Base-by-base conservation (phyloP, 208 protist species). In the Wallacemonas rigidus region DNA sequence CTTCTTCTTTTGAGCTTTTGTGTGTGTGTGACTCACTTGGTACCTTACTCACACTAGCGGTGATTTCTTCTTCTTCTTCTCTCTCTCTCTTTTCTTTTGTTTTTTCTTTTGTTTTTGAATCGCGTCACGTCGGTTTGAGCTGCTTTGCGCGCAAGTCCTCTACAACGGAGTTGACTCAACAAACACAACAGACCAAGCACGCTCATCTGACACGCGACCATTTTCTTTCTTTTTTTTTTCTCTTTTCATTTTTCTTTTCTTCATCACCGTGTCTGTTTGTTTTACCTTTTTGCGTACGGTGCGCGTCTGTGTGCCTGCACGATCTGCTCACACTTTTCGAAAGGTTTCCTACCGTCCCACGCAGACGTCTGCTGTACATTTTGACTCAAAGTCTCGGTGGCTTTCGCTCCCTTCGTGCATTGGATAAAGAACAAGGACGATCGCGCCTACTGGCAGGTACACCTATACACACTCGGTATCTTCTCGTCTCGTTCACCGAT, bases 271-370 rank as follows among this genome's bases (percentile, higher is more conserved):
- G 2, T 77, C 17, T 62, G 43, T 60, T 61, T 64, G 47, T 55
- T 69, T 69, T 78, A 7, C 62, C 63, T 74, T 8, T 73, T 74
- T 73, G 43, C 26, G 26, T 26, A 26, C 26, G 26, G 26, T 26
- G 26, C 26, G 26, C 26, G 26, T 78, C 26, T 67, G 61, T 50
- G 47, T 15, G 47, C 51, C 1, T 50, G 40, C 11, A 5, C 14
- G n/a, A 15, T 64, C 44, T 64, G 17, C 41, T 64, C 44, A 5
- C 39, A 15, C 14, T 64, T 40, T 64, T 44, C 26, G 26, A 26
- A 26, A 26, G 26, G 26, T 26, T 26, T 26, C 0, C 26, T 26
- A 0, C 26, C 26, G 26, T 26, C 26, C 26, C 26, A 26, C 26
- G 26, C 26, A 26, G 26, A 26, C 26, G 26, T 26, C 26, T 26